A percentile compares a stretch with the other conserved stretches of the same genome.
Evolutionary conservation across 108 stramenopile genomes (phyloP).

Genomic region (Fragilariopsis cylindrus): DNA sequence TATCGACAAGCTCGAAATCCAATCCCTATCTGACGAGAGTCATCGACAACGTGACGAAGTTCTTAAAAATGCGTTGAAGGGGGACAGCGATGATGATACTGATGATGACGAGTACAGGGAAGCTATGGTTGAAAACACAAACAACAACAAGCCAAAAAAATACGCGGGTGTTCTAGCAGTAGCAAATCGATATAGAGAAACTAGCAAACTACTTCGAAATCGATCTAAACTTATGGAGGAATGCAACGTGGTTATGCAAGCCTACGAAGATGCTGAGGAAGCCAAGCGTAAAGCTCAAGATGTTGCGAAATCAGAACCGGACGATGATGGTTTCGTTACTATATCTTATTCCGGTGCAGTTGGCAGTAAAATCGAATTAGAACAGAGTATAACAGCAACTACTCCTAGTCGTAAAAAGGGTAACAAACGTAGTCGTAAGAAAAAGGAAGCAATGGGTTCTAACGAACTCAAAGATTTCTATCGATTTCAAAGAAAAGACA

Average conservation of each 20-base stretch:
- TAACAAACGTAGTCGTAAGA: constrained; percentile 60
- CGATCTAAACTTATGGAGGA: constrained; percentile 57
- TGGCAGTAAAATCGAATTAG: constrained; percentile 53
- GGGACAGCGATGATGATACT: constrained; percentile 19
- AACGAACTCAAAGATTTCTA: constrained; percentile 77
- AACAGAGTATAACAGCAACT: constrained; percentile 32
- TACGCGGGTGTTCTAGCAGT: constrained; percentile 52
- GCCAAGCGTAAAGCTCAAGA: constrained; percentile 39
- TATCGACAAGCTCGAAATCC: constrained; percentile 51
- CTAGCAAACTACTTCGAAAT: constrained; percentile 24
- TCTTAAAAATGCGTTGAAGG: constrained; percentile 1
- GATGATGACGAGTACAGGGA: constrained; percentile 35
- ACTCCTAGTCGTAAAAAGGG: constrained; percentile 36
- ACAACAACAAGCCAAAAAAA: constrained; percentile 5
- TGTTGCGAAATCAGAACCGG: constrained; percentile 48
- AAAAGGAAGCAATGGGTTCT: constrained; percentile 47
- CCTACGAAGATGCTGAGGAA: constrained; percentile 72
- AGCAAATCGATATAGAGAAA: constrained; percentile 46
- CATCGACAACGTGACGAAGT: constrained; percentile 22
- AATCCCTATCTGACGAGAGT: constrained; percentile 49
- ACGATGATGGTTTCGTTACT: constrained; percentile 88
- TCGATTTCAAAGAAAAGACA: constrained; percentile 77
- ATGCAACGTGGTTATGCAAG: constrained; percentile 76
- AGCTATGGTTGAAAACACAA: constrained; percentile 4
- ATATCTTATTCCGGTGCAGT: constrained; percentile 59